Conservation (phyloP, 164 flowering plant species). For the Euptelea pleiosperma region DNA sequence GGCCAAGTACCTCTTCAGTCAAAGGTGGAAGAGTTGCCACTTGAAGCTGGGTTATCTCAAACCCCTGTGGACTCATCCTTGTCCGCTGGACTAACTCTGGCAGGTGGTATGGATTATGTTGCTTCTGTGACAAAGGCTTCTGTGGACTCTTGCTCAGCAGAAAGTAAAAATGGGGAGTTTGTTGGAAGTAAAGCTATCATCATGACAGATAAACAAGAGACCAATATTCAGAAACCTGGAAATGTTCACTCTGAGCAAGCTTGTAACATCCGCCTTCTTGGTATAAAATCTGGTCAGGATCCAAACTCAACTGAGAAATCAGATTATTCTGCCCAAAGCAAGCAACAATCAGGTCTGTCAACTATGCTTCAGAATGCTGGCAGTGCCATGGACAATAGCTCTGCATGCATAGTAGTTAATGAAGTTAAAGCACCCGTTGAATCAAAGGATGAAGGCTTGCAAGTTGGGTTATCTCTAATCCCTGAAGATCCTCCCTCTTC, state of each 20-base stretch:
- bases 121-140: neutral
- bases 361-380: conserved; percentile 4
- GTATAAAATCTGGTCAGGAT: neutral
- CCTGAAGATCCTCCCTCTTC: conserved; percentile 1
- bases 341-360: conserved; percentile 6
- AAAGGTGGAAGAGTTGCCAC: conserved; percentile 1
- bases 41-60: conserved; percentile 7
- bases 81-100: neutral
- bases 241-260: conserved; percentile 9
- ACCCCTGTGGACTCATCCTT: neutral
- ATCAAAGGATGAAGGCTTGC: conserved; percentile 8
- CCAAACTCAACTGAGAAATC: conserved; percentile 11
- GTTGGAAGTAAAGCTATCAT: no score
- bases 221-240: conserved; percentile 4
- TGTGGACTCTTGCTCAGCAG: neutral
- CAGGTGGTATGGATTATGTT: neutral
- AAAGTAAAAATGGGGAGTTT: neutral
- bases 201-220: conserved; percentile 23
- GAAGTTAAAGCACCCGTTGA: conserved; percentile 6
- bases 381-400: conserved; percentile 1
- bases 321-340: conserved; percentile 6
- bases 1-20: neutral
- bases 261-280: neutral
- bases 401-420: conserved; percentile 1
- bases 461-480: neutral